phyloP scores from a whole-genome alignment of 352 stramenopile species.

The Phytophthora palmivora region DNA sequence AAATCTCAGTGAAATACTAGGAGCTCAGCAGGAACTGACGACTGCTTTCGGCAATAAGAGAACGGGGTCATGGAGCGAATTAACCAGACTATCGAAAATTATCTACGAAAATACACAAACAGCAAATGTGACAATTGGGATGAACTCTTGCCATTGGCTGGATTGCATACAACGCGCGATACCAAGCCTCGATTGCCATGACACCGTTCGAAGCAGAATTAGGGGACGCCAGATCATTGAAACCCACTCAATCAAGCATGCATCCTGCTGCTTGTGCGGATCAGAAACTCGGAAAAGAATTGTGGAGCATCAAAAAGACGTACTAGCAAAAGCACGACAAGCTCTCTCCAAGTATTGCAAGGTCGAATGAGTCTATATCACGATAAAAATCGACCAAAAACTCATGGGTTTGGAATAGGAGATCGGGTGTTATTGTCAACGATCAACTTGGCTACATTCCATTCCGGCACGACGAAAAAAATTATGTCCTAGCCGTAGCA shows the following conservation, averaged over 20 bases:
- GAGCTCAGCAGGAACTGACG: too few relatives aligned
- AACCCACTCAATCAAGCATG: too few relatives aligned
- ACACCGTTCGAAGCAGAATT: constrained; percentile 24
- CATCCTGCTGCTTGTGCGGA: too few relatives aligned
- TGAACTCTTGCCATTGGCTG: constrained; percentile 19
- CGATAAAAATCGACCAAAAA: background rate
- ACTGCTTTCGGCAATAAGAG: constrained; percentile 13
- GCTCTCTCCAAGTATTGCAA: background rate
- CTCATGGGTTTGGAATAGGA: too few relatives aligned
- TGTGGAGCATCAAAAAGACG: too few relatives aligned
- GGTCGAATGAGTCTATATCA: background rate
- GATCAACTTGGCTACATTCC: too few relatives aligned
- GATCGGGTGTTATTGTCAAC: too few relatives aligned
- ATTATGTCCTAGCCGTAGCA: constrained; percentile 13
- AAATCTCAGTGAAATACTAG: constrained; percentile 20
- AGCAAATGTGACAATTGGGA: too few relatives aligned
- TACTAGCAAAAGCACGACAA: background rate
- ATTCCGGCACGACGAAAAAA: too few relatives aligned
- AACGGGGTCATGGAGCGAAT: constrained; percentile 23
- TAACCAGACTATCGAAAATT: constrained; percentile 29
- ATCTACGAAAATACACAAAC: too few relatives aligned
- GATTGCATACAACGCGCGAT: constrained; percentile 23
- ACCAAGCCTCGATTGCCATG: constrained; percentile 19
- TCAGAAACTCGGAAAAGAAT: too few relatives aligned
- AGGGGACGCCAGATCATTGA: too few relatives aligned